Percentiles rank a stretch among this genome's conserved stretches.
These are phyloP conservation scores for Drechslerella dactyloides DNA, from an alignment of 2,329 filamentous ascomycete species.

Conservation along the genomic window DNA sequence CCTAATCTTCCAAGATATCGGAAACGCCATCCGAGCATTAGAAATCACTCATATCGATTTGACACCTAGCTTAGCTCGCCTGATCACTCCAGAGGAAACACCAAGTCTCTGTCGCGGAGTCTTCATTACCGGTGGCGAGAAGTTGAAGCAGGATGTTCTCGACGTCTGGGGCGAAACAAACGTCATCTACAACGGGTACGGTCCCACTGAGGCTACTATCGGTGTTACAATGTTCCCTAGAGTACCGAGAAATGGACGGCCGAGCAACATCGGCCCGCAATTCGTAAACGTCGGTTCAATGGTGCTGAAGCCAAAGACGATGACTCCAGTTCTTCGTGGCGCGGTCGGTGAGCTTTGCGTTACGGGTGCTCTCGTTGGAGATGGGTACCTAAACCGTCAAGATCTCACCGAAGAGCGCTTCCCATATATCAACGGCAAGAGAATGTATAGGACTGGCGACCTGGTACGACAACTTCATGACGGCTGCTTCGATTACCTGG, in stretches of 20 bases:
- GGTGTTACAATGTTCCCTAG: slow-evolving; percentile 88
- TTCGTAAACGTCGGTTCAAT: slow-evolving; percentile 88
- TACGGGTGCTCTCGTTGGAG: slow-evolving; percentile 83
- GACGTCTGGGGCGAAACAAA: slow-evolving; percentile 79
- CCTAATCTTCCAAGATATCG: slow-evolving; percentile 81
- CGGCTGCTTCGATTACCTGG: slow-evolving; percentile 83
- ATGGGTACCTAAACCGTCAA: slow-evolving; percentile 81
- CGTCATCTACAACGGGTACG: slow-evolving; percentile 88
- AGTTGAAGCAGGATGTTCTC: slow-evolving; percentile 85
- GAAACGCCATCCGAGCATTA: slow-evolving; percentile 72
- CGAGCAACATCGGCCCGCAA: slow-evolving; percentile 84
- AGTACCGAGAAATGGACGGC: slow-evolving; percentile 76
- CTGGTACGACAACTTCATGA: slow-evolving; percentile 81
- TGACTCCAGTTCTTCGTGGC: slow-evolving; percentile 75
- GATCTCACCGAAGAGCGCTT: slow-evolving; percentile 81
- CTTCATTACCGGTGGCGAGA: slow-evolving; percentile 91
- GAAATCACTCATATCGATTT: slow-evolving; percentile 88
- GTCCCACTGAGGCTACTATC: slow-evolving; percentile 90
- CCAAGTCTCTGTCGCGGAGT: slow-evolving; percentile 80
- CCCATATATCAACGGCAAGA: slow-evolving; percentile 59
- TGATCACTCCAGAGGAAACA: slow-evolving; percentile 79
- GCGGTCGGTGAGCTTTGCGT: slow-evolving; percentile 87
- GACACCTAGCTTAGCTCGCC: slow-evolving; percentile 81
- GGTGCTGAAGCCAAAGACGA: slow-evolving; percentile 73
- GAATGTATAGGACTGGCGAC: slow-evolving; percentile 85